A percentile compares a stretch with the other conserved stretches of the same genome.
These are phyloP conservation scores for Gynandropsis gynandra DNA, from an alignment of 345 rosid species.

Conservation along the genomic window DNA sequence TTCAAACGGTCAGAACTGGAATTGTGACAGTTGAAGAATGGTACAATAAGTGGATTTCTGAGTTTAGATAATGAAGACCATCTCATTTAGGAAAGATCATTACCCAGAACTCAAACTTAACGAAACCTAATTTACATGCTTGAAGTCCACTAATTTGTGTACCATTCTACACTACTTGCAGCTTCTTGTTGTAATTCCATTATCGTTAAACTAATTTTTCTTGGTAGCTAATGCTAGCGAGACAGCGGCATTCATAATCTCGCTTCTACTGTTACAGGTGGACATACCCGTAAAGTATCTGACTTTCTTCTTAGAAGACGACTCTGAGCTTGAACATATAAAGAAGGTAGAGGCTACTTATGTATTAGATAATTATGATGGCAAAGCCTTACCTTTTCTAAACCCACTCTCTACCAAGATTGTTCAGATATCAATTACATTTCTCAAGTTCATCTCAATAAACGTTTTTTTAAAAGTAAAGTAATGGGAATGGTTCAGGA, in stretches of 20 bases:
- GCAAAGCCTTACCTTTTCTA: background rate
- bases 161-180: background rate
- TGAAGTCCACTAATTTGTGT: too few relatives aligned
- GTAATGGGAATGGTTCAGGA: slow-evolving; percentile 34
- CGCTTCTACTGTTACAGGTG: slow-evolving; percentile 36
- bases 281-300: slow-evolving; percentile 83
- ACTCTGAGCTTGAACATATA: slow-evolving; percentile 72
- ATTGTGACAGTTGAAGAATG: background rate
- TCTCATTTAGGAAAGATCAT: background rate
- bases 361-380: slow-evolving; percentile 7
- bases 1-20: background rate
- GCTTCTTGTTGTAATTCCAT: too few relatives aligned
- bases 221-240: slow-evolving; percentile 2
- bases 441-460: background rate
- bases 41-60: background rate
- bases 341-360: slow-evolving; percentile 37
- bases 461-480: background rate
- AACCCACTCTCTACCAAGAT: background rate
- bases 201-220: slow-evolving; percentile 1
- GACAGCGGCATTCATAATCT: background rate
- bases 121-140: too few relatives aligned
- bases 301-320: slow-evolving; percentile 76
- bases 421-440: background rate
- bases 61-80: background rate
- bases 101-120: background rate